Evolutionary conservation across 441 rosid species (phyloP), one percentile per base, ranked within the genome.

Genomic region (Syzygium malaccense): DNA sequence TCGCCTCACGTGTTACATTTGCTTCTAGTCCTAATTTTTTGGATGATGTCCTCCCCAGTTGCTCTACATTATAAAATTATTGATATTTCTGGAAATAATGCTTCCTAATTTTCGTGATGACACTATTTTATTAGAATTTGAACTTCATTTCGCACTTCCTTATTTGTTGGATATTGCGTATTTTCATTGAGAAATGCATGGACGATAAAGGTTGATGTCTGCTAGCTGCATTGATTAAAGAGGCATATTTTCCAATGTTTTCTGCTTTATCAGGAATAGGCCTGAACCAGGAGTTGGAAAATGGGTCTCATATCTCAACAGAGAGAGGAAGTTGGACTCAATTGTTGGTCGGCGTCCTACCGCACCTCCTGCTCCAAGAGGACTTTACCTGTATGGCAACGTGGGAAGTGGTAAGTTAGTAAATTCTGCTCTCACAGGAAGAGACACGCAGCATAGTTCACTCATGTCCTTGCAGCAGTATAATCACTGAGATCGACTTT

Each of bases 271-370:
- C 91, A 95, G 97, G 93, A 93, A 91, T 89, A 91, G 92, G 87
- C 91, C 91, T 89, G 91, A 90, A 89, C 94, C 97, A 71, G 99
- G 97, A 88, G 99, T 96, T 84, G 99, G 99, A 68, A 96, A 95
- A 93, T 97, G 99, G 99, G 99, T 95, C 88, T 96, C 99, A 2
- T 97, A 95, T 90, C 95, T 96, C 45, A 97, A 96, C 88, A 93
- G 98, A 88, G 99, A 97, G 92, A 96, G 91, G 92, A 96, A 95
- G 91, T 87, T 97, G 91, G 96, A 97, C 86, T 95, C 97, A 5
- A 87, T 94, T 90, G 95, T 96, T 48, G 98, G 98, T 87, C 92
- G 93, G 83, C 92, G 93, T 89, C 99, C 99, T 4, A 89, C 92
- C 75, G 94, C 94, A 90, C 99, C 99, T 89, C 89, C 92, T 30